A percentile compares a stretch with the other conserved stretches of the same genome.
phyloP scores from a whole-genome alignment of 2,329 filamentous ascomycete genomes.

The Mariannaea sp. region DNA sequence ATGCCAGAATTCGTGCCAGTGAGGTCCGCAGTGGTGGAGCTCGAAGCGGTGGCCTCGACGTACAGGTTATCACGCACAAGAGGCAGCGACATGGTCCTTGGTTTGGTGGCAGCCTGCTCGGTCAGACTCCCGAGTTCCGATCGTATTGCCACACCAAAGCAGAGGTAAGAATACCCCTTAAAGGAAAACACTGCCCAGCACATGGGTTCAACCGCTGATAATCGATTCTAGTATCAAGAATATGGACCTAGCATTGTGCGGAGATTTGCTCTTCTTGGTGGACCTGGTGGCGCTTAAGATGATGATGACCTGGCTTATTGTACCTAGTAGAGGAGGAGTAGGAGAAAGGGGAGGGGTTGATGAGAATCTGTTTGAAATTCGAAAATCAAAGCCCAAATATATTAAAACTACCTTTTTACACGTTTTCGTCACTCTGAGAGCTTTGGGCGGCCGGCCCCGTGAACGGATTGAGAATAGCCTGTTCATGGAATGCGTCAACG shows the following conservation, averaged over 20 bases:
- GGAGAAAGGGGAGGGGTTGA: too few relatives aligned
- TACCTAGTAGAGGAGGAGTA: too few relatives aligned
- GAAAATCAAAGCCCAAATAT: slow-evolving; percentile 16
- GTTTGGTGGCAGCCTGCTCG: slow-evolving; percentile 96
- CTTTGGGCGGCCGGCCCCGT: not conserved
- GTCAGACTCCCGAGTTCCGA: slow-evolving; percentile 96
- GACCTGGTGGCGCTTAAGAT: slow-evolving; percentile 77
- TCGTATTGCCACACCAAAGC: slow-evolving; percentile 98
- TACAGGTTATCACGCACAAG: slow-evolving; percentile 97
- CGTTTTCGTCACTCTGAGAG: not conserved
- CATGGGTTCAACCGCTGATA: slow-evolving; percentile 13
- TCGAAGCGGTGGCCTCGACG: slow-evolving; percentile 90
- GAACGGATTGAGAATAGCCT: not conserved
- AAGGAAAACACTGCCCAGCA: not conserved
- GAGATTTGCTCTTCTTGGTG: slow-evolving; percentile 90
- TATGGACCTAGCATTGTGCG: slow-evolving; percentile 94
- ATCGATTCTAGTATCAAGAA: slow-evolving; percentile 75
- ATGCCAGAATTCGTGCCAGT: slow-evolving; percentile 88
- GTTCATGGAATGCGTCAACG: not conserved
- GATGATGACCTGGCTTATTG: slow-evolving; percentile 20
- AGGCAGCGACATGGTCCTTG: slow-evolving; percentile 95
- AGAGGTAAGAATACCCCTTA: slow-evolving; percentile 55
- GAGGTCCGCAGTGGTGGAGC: slow-evolving; percentile 91
- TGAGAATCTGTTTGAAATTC: slow-evolving; percentile 18
- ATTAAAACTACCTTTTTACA: not conserved